These are phyloP conservation scores for Zalaria sp. DNA, from an alignment of 2,329 filamentous ascomycete genomes.

Conservation along the genomic window DNA sequence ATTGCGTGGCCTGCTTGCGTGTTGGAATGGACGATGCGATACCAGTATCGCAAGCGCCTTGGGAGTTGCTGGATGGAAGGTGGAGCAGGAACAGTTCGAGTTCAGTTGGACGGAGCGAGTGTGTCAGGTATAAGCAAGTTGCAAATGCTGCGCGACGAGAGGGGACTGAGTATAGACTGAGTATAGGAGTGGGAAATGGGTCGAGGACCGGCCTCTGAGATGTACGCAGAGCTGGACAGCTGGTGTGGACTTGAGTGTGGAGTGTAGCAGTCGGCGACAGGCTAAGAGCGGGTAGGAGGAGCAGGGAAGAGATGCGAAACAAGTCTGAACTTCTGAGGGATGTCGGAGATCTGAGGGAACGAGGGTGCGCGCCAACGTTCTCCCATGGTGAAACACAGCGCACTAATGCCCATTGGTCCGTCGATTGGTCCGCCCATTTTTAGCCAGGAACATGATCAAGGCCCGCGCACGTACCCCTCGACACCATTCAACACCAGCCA, in stretches of 20 bases:
- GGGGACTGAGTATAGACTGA: background rate
- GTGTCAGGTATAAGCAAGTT: background rate
- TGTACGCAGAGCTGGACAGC: background rate
- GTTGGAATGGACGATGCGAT: background rate
- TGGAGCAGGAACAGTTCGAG: background rate
- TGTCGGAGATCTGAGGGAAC: background rate
- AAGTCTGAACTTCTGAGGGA: background rate
- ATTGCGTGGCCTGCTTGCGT: no score
- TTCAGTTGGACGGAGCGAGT: conserved; percentile 1
- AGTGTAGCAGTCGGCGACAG: conserved; percentile 1
- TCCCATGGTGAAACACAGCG: no score
- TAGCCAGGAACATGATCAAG: no score
- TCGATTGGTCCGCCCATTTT: no score
- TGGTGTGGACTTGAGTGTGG: background rate
- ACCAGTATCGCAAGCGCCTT: background rate
- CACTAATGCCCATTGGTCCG: no score
- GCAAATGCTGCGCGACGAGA: no score
- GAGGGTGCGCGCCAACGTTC: no score
- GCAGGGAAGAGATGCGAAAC: background rate
- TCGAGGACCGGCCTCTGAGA: conserved; percentile 4
- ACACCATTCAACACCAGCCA: no score
- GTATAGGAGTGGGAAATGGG: conserved; percentile 1
- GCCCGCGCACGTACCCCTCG: no score
- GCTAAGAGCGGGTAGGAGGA: background rate
- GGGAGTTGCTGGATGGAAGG: background rate